These are phyloP conservation scores for Trametes polyzona DNA, from an alignment of 1,284 basidiomycete species.

Conservation along the genomic window DNA sequence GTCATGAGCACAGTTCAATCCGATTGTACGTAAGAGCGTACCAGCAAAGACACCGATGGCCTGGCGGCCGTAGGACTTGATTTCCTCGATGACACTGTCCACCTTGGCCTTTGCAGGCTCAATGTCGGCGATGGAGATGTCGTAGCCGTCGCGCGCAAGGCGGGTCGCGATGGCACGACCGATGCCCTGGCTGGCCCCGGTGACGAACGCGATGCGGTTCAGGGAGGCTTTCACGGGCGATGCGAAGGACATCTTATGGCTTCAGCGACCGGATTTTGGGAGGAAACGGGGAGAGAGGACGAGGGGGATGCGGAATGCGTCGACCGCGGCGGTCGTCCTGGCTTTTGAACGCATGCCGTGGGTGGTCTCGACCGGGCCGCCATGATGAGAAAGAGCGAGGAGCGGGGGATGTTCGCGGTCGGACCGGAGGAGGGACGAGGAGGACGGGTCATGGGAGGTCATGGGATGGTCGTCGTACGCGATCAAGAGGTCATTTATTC, in stretches of 20 bases:
- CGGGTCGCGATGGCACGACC: conserved; percentile 46
- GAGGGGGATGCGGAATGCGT: neutral
- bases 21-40: conserved; percentile 8
- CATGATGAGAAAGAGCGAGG: conserved; percentile 4
- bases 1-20: neutral
- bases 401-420: conserved; percentile 2
- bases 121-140: conserved; percentile 44
- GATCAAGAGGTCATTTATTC: conserved; percentile 1
- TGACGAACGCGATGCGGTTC: conserved; percentile 42
- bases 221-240: conserved; percentile 36
- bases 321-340: neutral
- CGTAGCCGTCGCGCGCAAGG: conserved; percentile 45
- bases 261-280: neutral
- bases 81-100: conserved; percentile 36
- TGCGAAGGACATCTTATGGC: conserved; percentile 24
- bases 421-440: conserved; percentile 8
- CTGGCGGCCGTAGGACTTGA: conserved; percentile 38
- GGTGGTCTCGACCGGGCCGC: conserved; percentile 3
- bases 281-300: neutral
- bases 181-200: conserved; percentile 47
- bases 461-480: neutral
- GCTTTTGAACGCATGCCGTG: conserved; percentile 10
- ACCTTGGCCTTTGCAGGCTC: conserved; percentile 34
- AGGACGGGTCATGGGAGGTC: conserved; percentile 17
- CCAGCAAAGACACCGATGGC: conserved; percentile 38